A percentile compares a stretch with the other conserved stretches of the same genome.
phyloP scores from a whole-genome alignment of 352 stramenopile genomes.

The Globisporangium splendens region DNA sequence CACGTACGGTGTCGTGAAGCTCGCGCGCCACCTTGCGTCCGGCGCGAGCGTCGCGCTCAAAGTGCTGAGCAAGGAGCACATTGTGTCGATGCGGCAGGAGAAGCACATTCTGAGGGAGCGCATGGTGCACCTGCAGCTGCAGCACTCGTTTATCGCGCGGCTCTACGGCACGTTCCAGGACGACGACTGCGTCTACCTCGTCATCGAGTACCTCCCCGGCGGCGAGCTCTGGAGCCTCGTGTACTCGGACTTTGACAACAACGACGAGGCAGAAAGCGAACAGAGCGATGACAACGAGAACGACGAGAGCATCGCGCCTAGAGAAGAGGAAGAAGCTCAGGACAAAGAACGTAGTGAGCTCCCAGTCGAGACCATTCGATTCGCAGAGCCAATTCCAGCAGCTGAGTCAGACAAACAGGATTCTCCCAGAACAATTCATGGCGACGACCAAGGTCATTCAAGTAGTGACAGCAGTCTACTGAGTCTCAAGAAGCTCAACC shows the following conservation, averaged over 20 bases:
- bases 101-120: constrained; percentile 78
- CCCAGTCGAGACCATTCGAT: neutral
- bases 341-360: neutral
- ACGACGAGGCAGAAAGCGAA: constrained; percentile 20
- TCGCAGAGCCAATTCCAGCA: neutral
- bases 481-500: neutral
- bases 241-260: constrained; percentile 47
- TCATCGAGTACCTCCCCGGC: constrained; percentile 75
- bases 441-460: neutral
- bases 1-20: constrained; percentile 77
- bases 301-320: no score
- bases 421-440: neutral
- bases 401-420: neutral
- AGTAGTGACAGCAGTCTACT: neutral
- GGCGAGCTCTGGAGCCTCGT: constrained; percentile 80
- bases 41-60: constrained; percentile 72
- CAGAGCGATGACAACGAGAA: constrained; percentile 2
- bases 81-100: constrained; percentile 71
- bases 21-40: constrained; percentile 58
- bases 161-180: constrained; percentile 85
- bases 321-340: neutral
- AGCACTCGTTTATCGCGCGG: constrained; percentile 65
- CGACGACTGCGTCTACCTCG: constrained; percentile 75
- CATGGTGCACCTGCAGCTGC: constrained; percentile 55
- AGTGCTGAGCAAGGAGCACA: constrained; percentile 67